Evolutionary conservation across 2,329 filamentous ascomycete species (phyloP), one percentile per base, ranked within the genome.

Genomic region (Aureobasidium leucospermi): DNA sequence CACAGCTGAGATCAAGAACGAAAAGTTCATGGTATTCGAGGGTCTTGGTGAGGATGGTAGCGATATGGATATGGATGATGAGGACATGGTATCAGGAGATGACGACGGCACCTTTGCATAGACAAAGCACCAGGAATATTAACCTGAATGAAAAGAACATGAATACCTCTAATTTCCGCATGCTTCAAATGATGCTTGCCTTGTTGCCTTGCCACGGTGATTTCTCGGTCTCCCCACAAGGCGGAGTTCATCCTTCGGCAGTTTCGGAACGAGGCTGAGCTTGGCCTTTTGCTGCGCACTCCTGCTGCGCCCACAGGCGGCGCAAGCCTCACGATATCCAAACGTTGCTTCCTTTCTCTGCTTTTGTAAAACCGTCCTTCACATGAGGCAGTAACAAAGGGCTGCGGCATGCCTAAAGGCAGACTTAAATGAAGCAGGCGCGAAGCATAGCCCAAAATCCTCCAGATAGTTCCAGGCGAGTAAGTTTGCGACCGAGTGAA

Each of bases 11-110:
- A 77, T 78, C 31, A 85, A 85, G 73, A 79, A 80, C 47, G 82
- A 85, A 66, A 85, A 84, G 69, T 83, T 85, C 68, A 84, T 85
- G 74, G 77, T 73, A 4, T 78, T 79, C 58, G 75, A 69, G 23
- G 74, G 66, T 6, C 68, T 73, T 15, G 71, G 68, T 2, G 73
- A 69, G 36, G 68, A 69, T 8, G 66, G 60, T 10, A 55, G 39
- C 15, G 63, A 62, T 23, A 55, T 59, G 59, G 69, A 66, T 9
- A 53, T 46, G 52, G 63, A 58, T 23, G 64, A 63, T 42, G 65
- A 65, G 10, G 43, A 58, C 16, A 58, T 47, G 56, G 45, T 19
- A n/a, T 46, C 34, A 2, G 43, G 29, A 11, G 45, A 58, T 42
- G 56, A 49, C 13, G 45, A 58, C 29, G 46, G 15, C 36, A 28